Percentiles rank a stretch among this genome's conserved stretches.
Evolutionary conservation across 1,139 yeast genomes (phyloP).

Genomic region (Diutina siamensis): DNA sequence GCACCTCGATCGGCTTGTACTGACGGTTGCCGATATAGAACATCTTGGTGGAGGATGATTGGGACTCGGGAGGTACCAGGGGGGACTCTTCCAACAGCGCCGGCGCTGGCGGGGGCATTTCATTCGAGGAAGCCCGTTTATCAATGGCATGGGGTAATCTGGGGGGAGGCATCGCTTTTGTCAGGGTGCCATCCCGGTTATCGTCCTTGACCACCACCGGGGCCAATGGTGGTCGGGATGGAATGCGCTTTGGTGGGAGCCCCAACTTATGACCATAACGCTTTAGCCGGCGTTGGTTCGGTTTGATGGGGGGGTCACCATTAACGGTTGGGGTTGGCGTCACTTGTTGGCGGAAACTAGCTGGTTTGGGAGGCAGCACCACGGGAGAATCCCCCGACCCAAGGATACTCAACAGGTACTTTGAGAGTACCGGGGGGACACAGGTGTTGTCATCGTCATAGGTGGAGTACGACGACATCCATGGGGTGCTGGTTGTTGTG

Average conservation of each 20-base stretch:
- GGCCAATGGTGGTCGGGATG: not conserved
- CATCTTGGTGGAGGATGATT: not conserved
- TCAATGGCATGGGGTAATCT: too few species aligned
- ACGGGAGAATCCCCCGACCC: not conserved
- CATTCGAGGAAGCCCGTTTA: too few species aligned
- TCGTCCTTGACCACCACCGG: not conserved
- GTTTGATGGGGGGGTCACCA: too few species aligned
- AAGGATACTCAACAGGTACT: conserved; percentile 1
- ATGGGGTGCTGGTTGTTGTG: not conserved
- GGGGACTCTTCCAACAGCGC: not conserved
- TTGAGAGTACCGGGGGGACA: not conserved
- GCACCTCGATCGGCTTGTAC: conserved; percentile 64
- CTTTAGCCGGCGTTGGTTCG: not conserved
- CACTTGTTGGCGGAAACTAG: not conserved
- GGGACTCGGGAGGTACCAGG: not conserved
- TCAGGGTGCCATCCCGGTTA: not conserved
- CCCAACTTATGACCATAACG: not conserved
- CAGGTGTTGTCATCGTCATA: conserved; percentile 4
- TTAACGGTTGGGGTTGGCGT: not conserved
- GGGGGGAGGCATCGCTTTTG: not conserved
- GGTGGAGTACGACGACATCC: not conserved
- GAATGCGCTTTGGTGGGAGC: not conserved
- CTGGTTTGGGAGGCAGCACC: not conserved
- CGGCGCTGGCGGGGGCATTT: not conserved
- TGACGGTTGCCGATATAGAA: not conserved